A percentile compares a stretch with the other conserved stretches of the same genome.
Evolutionary conservation across 2,329 filamentous ascomycete species (phyloP).

Genomic region (Penicillium sumatraense): DNA sequence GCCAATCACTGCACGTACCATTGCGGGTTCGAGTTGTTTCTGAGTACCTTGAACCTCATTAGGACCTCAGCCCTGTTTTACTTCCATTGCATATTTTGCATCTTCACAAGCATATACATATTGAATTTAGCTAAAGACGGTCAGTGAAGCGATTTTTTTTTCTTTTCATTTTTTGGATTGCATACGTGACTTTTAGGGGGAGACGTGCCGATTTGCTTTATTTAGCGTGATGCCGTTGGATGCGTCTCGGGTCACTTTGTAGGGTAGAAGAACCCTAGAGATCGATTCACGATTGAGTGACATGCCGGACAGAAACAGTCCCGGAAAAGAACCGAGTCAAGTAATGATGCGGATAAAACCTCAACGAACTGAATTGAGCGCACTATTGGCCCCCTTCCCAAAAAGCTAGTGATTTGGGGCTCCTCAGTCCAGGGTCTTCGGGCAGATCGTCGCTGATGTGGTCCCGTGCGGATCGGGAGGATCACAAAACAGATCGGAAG

Average conservation of each 20-base stretch:
- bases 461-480: conserved; percentile 17
- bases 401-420: not conserved
- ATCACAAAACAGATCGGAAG: conserved; percentile 9
- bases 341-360: not conserved
- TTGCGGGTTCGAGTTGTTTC: not conserved
- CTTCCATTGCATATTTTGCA: conserved; percentile 12
- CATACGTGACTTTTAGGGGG: not conserved
- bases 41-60: not conserved
- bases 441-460: conserved; percentile 11
- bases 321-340: not conserved
- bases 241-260: not conserved
- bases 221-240: not conserved
- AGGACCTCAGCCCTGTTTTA: not conserved
- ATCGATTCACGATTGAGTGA: not conserved
- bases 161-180: no score
- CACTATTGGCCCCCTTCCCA: not conserved
- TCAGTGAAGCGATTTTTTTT: conserved; percentile 22
- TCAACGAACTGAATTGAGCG: not conserved
- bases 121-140: conserved; percentile 22
- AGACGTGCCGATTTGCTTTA: not conserved
- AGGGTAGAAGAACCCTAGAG: not conserved
- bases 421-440: not conserved
- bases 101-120: conserved; percentile 16
- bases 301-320: conserved; percentile 6
- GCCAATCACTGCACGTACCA: not conserved